Conservation (phyloP, 2,329 filamentous ascomycete genomes). For the Stromatinia cepivora region DNA sequence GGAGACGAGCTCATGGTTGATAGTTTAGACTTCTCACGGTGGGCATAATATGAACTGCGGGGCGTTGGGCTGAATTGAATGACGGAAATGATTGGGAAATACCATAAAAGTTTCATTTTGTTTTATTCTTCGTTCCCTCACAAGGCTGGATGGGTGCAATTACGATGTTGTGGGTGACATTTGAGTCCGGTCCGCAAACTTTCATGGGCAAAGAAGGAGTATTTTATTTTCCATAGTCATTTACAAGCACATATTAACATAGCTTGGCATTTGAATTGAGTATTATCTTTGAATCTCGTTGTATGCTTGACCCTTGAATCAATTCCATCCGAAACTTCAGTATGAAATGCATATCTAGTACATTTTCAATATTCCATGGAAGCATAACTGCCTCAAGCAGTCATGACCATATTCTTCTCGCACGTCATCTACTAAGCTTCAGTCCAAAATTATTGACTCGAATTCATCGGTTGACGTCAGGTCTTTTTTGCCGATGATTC, state of each 20-base stretch:
- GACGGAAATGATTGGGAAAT: constrained; percentile 27
- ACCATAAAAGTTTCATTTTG: constrained; percentile 34
- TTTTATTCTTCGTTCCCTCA: not conserved
- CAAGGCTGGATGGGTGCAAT: not conserved
- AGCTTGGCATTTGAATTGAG: not conserved
- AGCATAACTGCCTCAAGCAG: not conserved
- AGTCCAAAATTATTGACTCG: not conserved
- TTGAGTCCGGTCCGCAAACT: not conserved
- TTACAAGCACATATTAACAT: not conserved
- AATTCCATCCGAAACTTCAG: not conserved
- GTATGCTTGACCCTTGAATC: not conserved
- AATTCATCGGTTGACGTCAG: not conserved
- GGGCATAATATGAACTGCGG: constrained; percentile 35
- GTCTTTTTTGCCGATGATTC: not conserved
- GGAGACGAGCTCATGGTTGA: constrained; percentile 39
- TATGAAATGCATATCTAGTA: not conserved
- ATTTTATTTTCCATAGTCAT: not conserved
- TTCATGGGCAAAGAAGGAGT: not conserved
- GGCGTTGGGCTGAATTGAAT: constrained; percentile 14
- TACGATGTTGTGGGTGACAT: not conserved
- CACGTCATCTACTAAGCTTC: not conserved
- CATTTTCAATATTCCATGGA: not conserved
- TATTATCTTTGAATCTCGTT: not conserved
- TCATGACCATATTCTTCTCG: not conserved
- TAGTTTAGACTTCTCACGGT: constrained; percentile 41